Evolutionary conservation across 306 rosid species (phyloP).

Genomic region (Canavalia gladiata): DNA sequence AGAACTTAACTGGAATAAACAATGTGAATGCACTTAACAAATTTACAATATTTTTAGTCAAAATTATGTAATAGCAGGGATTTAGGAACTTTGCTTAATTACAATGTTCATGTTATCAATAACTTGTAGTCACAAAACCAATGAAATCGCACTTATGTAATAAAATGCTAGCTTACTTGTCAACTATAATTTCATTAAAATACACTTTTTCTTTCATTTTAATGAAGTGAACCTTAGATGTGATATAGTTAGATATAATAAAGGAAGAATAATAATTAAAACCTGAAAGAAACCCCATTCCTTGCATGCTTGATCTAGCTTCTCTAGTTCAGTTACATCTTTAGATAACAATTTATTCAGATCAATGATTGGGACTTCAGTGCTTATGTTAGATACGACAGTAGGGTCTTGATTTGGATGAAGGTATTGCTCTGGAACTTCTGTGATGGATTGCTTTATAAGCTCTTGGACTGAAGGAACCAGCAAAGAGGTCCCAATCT

Average conservation of each 20-base stretch:
- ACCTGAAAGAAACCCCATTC: conserved; percentile 63
- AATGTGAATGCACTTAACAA: neutral
- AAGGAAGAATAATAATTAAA: neutral
- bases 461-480: conserved; percentile 55
- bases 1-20: neutral
- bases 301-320: conserved; percentile 56
- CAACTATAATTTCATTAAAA: neutral
- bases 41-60: neutral
- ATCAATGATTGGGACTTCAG: conserved; percentile 62
- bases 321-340: conserved; percentile 51
- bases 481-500: conserved; percentile 20
- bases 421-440: conserved; percentile 59
- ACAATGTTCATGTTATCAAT: neutral
- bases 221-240: neutral
- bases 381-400: neutral
- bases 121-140: no score
- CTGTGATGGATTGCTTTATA: conserved; percentile 14
- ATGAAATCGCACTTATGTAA: neutral
- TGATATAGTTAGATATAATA: neutral
- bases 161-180: neutral
- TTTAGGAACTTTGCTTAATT: neutral
- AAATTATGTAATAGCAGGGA: neutral
- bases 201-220: neutral
- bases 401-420: conserved; percentile 54
- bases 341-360: conserved; percentile 45